Conservation (phyloP, 768 basidiomycete genomes). For the Tulasnella sp. region DNA sequence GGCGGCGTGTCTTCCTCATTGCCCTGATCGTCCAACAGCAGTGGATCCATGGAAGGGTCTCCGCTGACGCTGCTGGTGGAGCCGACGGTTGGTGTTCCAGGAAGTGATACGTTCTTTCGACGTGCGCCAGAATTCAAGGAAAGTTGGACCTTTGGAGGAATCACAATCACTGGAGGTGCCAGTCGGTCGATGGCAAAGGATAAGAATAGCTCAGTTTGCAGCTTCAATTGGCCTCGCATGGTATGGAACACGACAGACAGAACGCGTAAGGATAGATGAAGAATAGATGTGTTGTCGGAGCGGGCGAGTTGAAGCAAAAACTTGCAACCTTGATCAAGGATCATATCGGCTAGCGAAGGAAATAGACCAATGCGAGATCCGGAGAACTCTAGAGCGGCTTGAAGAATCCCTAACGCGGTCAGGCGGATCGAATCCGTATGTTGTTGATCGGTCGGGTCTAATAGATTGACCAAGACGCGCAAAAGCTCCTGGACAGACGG, state of each 20-base stretch:
- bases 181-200: constrained; percentile 89
- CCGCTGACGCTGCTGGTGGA: neutral
- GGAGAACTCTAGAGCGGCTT: constrained; percentile 74
- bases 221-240: constrained; percentile 71
- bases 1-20: constrained; percentile 18
- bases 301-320: constrained; percentile 93
- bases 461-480: constrained; percentile 85
- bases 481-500: constrained; percentile 87
- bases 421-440: constrained; percentile 94
- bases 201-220: constrained; percentile 91
- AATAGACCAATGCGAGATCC: constrained; percentile 64
- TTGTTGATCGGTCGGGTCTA: constrained; percentile 87
- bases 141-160: constrained; percentile 21
- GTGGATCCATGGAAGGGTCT: neutral
- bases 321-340: constrained; percentile 86
- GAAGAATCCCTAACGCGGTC: constrained; percentile 75
- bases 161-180: constrained; percentile 38
- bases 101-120: constrained; percentile 1
- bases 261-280: constrained; percentile 69
- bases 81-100: constrained; percentile 6
- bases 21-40: neutral
- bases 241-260: constrained; percentile 82
- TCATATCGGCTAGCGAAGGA: constrained; percentile 59
- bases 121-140: neutral
- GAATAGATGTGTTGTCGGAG: constrained; percentile 68